Evolutionary conservation across 805 yeast genomes (phyloP), one percentile per base, ranked within the genome.

Genomic region (Candida odintsovae): DNA sequence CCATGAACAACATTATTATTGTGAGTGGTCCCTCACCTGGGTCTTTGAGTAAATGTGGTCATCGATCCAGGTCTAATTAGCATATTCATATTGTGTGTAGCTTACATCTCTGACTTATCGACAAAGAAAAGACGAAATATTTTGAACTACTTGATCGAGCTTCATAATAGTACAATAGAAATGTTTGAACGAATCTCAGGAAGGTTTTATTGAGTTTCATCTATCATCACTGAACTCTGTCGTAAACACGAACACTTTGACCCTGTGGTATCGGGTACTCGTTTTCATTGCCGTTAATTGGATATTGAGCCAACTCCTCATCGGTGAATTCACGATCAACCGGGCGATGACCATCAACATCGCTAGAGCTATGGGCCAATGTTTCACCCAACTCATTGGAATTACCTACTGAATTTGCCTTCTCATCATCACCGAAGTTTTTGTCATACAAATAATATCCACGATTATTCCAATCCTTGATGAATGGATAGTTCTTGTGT

Each of bases 211-310:
- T 28, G 31, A 28, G n/a, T 28, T 8, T 8, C 11, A 12, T 23
- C 8, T 25, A 25, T 25, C 12, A 25, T 11, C 12, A 25, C 20
- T 20, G 20, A 36, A 36, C 39, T 36, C 39, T 36, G 12, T 20
- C 23, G 16, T 36, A 36, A 20, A 20, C 23, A 19, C 16, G 23
- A 20, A 45, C 41, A 22, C 44, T 37, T 43, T 55, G 61, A 10
- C 61, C 61, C 40, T 58, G 49, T 10, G 62, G 59, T 8, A 57
- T 58, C 15, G 62, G 60, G 25, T 58, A 58, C 5, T 48, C 37
- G 12, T 55, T 54, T 18, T 49, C 38, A 20, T 47, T 45, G 3
- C 31, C 38, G 6, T 42, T 43, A 10, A 54, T 3, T 23, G 63
- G 63, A 31, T 56, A 59, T 38, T 50, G 53, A 2, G 38, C 48